These are phyloP conservation scores for Penicillium maclennaniae DNA, from an alignment of 495 filamentous ascomycete species.

Conservation along the genomic window DNA sequence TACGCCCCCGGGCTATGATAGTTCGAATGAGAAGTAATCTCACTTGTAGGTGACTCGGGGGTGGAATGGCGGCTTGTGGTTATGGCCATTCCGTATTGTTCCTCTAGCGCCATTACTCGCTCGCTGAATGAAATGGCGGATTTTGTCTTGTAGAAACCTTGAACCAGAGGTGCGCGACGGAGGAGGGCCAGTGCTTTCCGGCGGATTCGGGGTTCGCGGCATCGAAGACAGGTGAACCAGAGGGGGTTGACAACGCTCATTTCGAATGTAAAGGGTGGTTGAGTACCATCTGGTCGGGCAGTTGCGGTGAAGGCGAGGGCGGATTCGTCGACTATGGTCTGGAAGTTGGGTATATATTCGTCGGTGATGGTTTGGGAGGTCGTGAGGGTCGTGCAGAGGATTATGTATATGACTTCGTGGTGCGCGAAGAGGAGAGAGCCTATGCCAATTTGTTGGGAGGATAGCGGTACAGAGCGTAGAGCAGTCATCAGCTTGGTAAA, in stretches of 20 bases:
- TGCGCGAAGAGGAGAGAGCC: conserved; percentile 23
- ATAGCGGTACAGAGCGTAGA: conserved; percentile 5
- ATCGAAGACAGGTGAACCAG: conserved; percentile 26
- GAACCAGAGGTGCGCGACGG: conserved; percentile 16
- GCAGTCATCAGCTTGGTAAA: conserved; percentile 20
- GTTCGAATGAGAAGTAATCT: neutral
- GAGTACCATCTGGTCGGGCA: conserved; percentile 16
- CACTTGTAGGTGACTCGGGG: neutral
- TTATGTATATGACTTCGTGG: conserved; percentile 25
- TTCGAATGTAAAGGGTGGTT: conserved; percentile 33
- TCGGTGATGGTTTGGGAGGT: conserved; percentile 18
- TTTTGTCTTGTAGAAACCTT: conserved; percentile 23
- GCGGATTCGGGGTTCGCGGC: conserved; percentile 24
- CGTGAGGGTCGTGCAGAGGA: conserved; percentile 13
- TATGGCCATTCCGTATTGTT: conserved; percentile 7
- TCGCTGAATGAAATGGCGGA: conserved; percentile 13
- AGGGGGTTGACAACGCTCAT: conserved; percentile 23
- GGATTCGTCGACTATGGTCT: conserved; percentile 27
- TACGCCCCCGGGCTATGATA: neutral
- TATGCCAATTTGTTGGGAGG: conserved; percentile 13
- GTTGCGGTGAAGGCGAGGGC: conserved; percentile 13
- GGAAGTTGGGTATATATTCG: conserved; percentile 19
- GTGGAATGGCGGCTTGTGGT: neutral
- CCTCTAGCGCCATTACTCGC: conserved; percentile 22
- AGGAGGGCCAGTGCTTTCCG: conserved; percentile 26